A percentile compares a stretch with the other conserved stretches of the same genome.
phyloP scores from a whole-genome alignment of 176 grass and related monocot species.

The Triticum turgidum region DNA sequence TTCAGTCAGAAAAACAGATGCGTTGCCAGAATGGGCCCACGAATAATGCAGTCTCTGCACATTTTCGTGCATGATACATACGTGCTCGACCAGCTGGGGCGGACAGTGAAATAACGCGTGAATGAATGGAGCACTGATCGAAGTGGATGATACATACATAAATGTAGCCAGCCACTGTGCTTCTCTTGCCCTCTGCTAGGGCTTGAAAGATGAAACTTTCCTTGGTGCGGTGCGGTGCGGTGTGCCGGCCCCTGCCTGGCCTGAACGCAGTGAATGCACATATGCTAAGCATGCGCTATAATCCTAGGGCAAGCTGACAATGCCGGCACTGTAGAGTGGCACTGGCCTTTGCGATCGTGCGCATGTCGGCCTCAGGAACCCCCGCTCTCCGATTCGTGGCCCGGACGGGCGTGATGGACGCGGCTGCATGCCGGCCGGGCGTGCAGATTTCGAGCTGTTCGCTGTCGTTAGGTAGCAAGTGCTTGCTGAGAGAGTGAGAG shows the following conservation, averaged over 20 bases:
- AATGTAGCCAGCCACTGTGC: too few species aligned
- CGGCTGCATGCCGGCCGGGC: conserved; percentile 12
- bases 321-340: not conserved
- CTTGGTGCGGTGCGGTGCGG: not conserved
- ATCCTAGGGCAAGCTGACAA: conserved; percentile 20
- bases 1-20: not conserved
- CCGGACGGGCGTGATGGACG: not conserved
- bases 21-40: not conserved
- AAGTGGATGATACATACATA: too few species aligned
- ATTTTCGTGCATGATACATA: not conserved
- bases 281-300: conserved; percentile 10
- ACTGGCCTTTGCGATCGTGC: conserved; percentile 15
- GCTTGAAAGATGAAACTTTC: not conserved
- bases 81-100: too few species aligned
- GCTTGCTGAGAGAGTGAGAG: not conserved
- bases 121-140: too few species aligned
- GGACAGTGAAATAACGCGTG: too few species aligned
- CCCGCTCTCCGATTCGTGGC: not conserved
- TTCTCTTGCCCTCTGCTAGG: too few species aligned
- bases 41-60: not conserved
- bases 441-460: not conserved
- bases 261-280: not conserved
- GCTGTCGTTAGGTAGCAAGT: not conserved
- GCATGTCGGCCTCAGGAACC: not conserved
- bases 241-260: too few species aligned